Base-by-base conservation (phyloP, 2,329 filamentous ascomycete genomes). In the Talaromyces sp. region DNA sequence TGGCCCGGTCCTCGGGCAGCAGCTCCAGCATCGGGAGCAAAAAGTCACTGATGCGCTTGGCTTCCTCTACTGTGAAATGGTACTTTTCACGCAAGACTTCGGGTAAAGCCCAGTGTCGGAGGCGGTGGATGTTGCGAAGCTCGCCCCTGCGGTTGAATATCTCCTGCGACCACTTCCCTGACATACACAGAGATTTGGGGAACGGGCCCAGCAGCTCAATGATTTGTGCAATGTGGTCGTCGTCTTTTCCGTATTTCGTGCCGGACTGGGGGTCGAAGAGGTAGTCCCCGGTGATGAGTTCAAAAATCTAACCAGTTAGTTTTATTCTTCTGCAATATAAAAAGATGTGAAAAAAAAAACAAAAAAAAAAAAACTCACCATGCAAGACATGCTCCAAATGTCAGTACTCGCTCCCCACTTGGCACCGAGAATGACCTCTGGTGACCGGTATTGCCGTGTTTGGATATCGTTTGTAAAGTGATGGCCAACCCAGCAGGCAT, bases 361-460 rank as follows among this genome's bases (percentile, higher is more conserved):
- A n/a, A 39, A 2, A 2, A 27, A 39, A 2, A 2, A 27, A 3
- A 10, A 56, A 72, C 86, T 70, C 83, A 98, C 95, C 95, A 99
- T 99, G 68, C 91, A 91, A 62, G 95, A 93, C 95, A 99, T 99
- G 78, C 93, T 98, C 95, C 95, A 99, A 8, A 98, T 91, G 77
- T 99, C 95, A 1, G 95, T 98, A 73, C 93, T 98, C n/a, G 95
- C 95, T 67, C 95, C 95, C 95, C 95, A 99, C 81, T 98, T 98
- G 3, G 92, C 87, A 44, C 95, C 95, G 22, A 99, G 81, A 63
- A 99, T 98, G 61, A 99, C 95, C 77, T 99, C 95, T 1, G 95
- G 95, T 1, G 95, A 98, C 61, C 95, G 85, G 77, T 99, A 99
- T 78, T 99, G 95, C 71, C 95, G 85, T 9, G 95, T 99, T 75